Evolutionary conservation across 345 rosid genomes (phyloP), one percentile per base, ranked within the genome.

Genomic region (Syzygium jambos): DNA sequence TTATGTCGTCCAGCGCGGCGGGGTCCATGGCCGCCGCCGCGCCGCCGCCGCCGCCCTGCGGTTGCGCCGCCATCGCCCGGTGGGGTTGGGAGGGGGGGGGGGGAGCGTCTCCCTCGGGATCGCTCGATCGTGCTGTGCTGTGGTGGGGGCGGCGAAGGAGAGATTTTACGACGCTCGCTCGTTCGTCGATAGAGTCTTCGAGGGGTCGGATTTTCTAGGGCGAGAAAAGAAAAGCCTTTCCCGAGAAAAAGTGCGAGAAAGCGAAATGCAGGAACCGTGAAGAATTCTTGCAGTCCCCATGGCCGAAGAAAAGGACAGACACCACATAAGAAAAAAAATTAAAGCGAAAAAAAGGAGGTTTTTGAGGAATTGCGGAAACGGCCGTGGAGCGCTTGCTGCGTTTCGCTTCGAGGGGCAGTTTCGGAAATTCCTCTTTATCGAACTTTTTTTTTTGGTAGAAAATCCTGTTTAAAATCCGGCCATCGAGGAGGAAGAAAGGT

Each of bases 1-100:
- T 97, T 88, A 97, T 94, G 88, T 95, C 98, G 89, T 97, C 99
- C 4, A 97, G 92, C 57, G 92, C 89, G 29, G 93, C 91, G 51
- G 94, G 59, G 88, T 95, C 99, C 89, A 97, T 93, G 5, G 49
- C 49, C 7, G 2, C 21, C 13, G 25, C 80, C 11, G 46, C 43
- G 6, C 43, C 78, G 11, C 38, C 4, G 1, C 30, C 22, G 46
- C 38, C 82, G 82, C 49, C 82, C 49, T 73, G 82, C 49, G 49
- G 49, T 21, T 73, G 80, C 82, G 82, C 82, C 25, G 49, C 82
- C 82, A 38, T 38, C 25, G 49, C 19, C 82, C 49, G 22, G 22
- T n/a, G 29, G 30, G 30, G 9, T 27, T 3, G 38, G 38, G 80
- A 11, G 22, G 29, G 30, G 30, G 11, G 27, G 27, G 14, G 0